phyloP scores from a whole-genome alignment of 768 basidiomycete species.

The Psilocybe cyanescens region DNA sequence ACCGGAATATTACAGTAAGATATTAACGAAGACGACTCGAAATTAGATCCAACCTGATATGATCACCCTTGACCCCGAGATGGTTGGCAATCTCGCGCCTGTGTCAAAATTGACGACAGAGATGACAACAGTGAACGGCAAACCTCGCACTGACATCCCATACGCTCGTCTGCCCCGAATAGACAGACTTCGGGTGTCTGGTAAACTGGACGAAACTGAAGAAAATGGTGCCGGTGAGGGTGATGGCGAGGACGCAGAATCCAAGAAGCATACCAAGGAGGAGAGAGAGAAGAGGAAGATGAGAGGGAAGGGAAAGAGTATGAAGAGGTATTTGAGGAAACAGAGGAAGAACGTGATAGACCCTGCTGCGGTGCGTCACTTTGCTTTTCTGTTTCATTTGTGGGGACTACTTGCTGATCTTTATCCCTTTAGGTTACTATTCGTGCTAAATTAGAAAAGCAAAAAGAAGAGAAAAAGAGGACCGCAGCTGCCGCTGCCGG shows the following conservation, averaged over 20 bases:
- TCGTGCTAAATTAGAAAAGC: slow-evolving; percentile 50
- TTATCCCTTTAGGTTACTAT: slow-evolving; percentile 52
- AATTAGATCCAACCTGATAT: slow-evolving; percentile 87
- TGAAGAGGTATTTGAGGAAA: slow-evolving; percentile 87
- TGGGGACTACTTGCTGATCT: not conserved
- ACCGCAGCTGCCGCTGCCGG: slow-evolving; percentile 24
- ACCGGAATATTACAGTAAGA: not conserved
- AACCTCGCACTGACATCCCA: slow-evolving; percentile 51
- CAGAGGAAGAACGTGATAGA: slow-evolving; percentile 96
- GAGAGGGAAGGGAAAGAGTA: slow-evolving; percentile 85
- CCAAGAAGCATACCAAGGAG: slow-evolving; percentile 31
- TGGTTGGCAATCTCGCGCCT: slow-evolving; percentile 71
- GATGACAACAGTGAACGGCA: slow-evolving; percentile 30
- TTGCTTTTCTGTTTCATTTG: not conserved
- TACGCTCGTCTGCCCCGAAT: slow-evolving; percentile 79
- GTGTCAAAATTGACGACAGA: slow-evolving; percentile 61
- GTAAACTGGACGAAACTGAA: slow-evolving; percentile 75
- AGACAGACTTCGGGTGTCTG: slow-evolving; percentile 73
- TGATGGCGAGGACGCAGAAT: slow-evolving; percentile 41
- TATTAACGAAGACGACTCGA: not conserved
- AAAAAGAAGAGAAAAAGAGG: slow-evolving; percentile 35
- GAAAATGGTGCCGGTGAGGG: slow-evolving; percentile 46
- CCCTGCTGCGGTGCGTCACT: slow-evolving; percentile 45
- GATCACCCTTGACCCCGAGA: slow-evolving; percentile 82
- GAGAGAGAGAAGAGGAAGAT: slow-evolving; percentile 75